Conservation (phyloP, 2,329 filamentous ascomycete species). For the Verticillium albo-atrum region DNA sequence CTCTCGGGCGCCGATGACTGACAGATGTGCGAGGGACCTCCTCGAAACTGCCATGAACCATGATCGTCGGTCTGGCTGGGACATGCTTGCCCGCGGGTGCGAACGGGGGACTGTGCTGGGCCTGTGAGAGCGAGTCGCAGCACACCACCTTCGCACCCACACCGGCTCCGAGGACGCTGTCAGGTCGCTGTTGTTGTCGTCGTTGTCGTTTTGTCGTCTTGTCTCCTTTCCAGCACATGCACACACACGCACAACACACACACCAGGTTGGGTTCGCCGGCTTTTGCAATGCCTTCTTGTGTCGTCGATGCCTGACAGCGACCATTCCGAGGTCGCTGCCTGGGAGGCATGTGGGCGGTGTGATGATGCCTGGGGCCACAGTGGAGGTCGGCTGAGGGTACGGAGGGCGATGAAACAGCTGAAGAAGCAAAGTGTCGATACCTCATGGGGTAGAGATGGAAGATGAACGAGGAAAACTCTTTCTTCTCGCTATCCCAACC, state of each 20-base stretch:
- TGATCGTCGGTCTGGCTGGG: slow-evolving; percentile 25
- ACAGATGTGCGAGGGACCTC: slow-evolving; percentile 6
- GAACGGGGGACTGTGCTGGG: not conserved
- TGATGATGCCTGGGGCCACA: not conserved
- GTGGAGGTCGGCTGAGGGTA: not conserved
- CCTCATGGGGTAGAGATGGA: not conserved
- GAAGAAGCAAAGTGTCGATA: not conserved
- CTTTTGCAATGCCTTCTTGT: not conserved
- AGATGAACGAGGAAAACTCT: not conserved
- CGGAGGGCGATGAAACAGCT: not conserved
- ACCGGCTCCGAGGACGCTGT: not conserved
- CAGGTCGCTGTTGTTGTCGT: not conserved
- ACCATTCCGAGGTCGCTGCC: not conserved
- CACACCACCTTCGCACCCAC: not conserved
- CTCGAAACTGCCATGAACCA: slow-evolving; percentile 32
- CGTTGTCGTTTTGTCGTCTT: not conserved
- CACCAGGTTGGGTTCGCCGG: not conserved
- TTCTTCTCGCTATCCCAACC: not conserved
- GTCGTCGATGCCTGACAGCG: not conserved
- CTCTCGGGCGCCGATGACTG: not conserved
- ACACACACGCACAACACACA: too few relatives aligned
- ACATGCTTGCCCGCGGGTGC: slow-evolving; percentile 7
- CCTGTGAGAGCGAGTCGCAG: not conserved
- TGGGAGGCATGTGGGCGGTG: not conserved
- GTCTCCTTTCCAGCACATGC: not conserved